phyloP scores from a whole-genome alignment of 805 yeast genomes.

The Lachancea mirantina region DNA sequence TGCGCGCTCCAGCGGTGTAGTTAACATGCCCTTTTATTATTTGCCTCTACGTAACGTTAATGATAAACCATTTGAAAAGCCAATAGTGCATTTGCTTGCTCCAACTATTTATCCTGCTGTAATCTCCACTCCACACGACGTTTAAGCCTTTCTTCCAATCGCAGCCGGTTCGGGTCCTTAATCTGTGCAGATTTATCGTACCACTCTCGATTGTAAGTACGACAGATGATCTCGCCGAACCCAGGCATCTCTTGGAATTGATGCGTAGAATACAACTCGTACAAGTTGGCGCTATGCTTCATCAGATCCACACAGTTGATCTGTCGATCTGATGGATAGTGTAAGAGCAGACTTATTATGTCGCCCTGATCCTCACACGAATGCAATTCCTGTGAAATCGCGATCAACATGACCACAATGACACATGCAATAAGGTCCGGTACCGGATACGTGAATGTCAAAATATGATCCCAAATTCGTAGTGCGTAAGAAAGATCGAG shows the following conservation, averaged over 20 bases:
- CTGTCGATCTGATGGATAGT: conserved; percentile 14
- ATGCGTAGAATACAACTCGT: conserved; percentile 20
- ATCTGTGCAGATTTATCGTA: conserved; percentile 7
- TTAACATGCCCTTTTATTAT: neutral
- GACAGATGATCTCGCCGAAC: conserved; percentile 20
- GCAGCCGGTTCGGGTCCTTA: conserved; percentile 11
- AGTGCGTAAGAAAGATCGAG: conserved; percentile 18
- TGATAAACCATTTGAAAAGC: conserved; percentile 7
- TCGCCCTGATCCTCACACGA: conserved; percentile 23
- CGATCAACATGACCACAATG: conserved; percentile 19
- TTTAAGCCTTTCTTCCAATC: conserved; percentile 23
- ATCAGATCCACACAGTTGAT: conserved; percentile 22
- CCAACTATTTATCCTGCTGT: conserved; percentile 1
- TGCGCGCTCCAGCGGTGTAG: neutral
- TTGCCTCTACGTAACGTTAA: conserved; percentile 7
- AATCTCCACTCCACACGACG: conserved; percentile 18
- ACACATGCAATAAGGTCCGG: conserved; percentile 19
- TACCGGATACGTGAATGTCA: conserved; percentile 22
- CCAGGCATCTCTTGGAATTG: conserved; percentile 17
- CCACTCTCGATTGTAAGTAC: conserved; percentile 12
- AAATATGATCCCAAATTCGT: conserved; percentile 29
- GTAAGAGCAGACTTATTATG: conserved; percentile 23
- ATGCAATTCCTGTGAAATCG: conserved; percentile 14
- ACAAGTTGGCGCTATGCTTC: conserved; percentile 21
- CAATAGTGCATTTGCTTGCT: neutral